phyloP scores from a whole-genome alignment of 1,284 basidiomycete species.

The Naganishia sp. region DNA sequence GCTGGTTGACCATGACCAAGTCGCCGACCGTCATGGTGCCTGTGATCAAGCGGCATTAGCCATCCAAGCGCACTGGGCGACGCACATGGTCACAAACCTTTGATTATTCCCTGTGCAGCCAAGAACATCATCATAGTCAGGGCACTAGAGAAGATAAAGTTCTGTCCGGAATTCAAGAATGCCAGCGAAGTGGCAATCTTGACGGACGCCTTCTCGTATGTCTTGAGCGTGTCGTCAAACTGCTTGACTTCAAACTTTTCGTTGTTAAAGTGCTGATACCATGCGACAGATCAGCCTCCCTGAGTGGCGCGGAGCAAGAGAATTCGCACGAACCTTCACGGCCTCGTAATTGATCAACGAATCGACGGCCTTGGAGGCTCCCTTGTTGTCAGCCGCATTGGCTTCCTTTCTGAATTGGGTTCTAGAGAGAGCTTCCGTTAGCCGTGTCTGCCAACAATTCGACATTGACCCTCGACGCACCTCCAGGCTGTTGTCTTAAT shows the following conservation, averaged over 20 bases:
- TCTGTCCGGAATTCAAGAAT: slow-evolving; percentile 92
- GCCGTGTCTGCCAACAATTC: not conserved
- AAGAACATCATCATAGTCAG: slow-evolving; percentile 95
- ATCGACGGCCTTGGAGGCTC: slow-evolving; percentile 90
- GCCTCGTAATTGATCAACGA: slow-evolving; percentile 97
- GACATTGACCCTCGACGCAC: slow-evolving; percentile 54
- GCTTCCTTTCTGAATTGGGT: slow-evolving; percentile 92
- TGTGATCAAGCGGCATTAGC: slow-evolving; percentile 43
- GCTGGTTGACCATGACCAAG: slow-evolving; percentile 96
- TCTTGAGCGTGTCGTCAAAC: slow-evolving; percentile 84
- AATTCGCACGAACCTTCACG: slow-evolving; percentile 73
- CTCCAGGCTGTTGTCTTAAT: slow-evolving; percentile 94
- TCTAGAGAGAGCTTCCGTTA: slow-evolving; percentile 54
- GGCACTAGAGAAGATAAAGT: slow-evolving; percentile 89
- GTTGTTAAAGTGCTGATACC: slow-evolving; percentile 87
- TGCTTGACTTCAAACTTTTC: slow-evolving; percentile 86
- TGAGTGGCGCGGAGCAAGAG: too few species aligned
- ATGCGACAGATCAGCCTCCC: too few species aligned
- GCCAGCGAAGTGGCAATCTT: slow-evolving; percentile 95
- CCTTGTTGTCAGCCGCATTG: slow-evolving; percentile 94
- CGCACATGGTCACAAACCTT: slow-evolving; percentile 59
- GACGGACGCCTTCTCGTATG: slow-evolving; percentile 87
- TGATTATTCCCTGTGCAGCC: slow-evolving; percentile 88
- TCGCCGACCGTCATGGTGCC: slow-evolving; percentile 98
- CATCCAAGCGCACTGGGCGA: not conserved